These are phyloP conservation scores for Conticribra weissflogii DNA, from an alignment of 108 stramenopile genomes.

Conservation along the genomic window DNA sequence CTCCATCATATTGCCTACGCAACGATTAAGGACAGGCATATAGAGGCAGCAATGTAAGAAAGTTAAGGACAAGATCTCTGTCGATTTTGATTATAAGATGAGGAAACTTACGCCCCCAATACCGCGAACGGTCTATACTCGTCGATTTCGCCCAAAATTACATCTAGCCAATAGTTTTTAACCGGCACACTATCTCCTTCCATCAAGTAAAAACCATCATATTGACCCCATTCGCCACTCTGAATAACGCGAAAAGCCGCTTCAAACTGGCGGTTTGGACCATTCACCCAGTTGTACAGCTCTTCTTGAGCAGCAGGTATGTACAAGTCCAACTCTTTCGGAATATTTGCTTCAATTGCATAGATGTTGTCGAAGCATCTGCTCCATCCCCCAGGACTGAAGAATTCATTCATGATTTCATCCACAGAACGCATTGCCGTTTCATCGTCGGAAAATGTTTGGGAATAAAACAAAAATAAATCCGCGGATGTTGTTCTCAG, in stretches of 20 bases:
- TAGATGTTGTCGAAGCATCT: conserved; percentile 41
- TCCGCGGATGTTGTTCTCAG: conserved; percentile 24
- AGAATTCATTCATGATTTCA: conserved; percentile 33
- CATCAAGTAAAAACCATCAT: conserved; percentile 37
- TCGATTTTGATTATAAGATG: no score
- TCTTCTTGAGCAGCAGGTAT: conserved; percentile 37
- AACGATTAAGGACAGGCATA: no score
- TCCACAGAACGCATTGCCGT: conserved; percentile 31
- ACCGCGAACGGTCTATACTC: conserved; percentile 30
- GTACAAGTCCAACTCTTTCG: conserved; percentile 36
- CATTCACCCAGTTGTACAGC: conserved; percentile 42
- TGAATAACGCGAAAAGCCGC: conserved; percentile 25
- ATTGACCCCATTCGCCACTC: no score
- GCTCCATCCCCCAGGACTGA: conserved; percentile 44
- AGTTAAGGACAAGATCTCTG: no score
- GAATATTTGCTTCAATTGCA: no score
- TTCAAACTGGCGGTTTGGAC: conserved; percentile 33
- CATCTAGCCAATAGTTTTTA: conserved; percentile 41
- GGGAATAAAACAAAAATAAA: conserved; percentile 43
- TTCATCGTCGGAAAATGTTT: conserved; percentile 17
- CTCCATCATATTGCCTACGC: conserved; percentile 33
- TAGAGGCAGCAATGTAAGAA: neutral
- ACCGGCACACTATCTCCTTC: conserved; percentile 36
- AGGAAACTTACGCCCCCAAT: conserved; percentile 24
- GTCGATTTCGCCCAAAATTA: conserved; percentile 21